phyloP scores from a whole-genome alignment of 2,329 filamentous ascomycete species.

The Diplodia mutila region DNA sequence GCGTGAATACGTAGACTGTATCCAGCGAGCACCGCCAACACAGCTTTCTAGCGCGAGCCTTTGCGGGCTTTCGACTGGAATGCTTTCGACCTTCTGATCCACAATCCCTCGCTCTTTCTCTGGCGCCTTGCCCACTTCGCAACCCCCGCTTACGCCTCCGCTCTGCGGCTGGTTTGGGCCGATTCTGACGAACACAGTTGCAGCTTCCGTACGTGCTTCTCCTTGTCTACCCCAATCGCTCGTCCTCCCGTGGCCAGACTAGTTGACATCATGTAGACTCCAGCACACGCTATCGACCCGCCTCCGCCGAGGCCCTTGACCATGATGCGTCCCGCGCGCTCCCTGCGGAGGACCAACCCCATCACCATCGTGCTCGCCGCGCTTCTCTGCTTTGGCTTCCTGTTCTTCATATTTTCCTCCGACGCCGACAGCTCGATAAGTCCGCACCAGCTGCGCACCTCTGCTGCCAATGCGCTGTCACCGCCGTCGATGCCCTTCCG shows the following conservation, averaged over 20 bases:
- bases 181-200: neutral
- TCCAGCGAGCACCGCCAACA: conserved; percentile 15
- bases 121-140: neutral
- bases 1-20: conserved; percentile 14
- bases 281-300: neutral
- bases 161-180: conserved; percentile 10
- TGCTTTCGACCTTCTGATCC: neutral
- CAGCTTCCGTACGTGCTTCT: conserved; percentile 13
- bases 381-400: conserved; percentile 67
- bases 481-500: conserved; percentile 75
- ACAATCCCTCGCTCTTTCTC: neutral
- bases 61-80: conserved; percentile 14
- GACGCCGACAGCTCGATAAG: conserved; percentile 53
- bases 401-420: conserved; percentile 60
- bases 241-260: no score
- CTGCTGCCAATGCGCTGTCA: conserved; percentile 71
- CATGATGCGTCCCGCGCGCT: conserved; percentile 63
- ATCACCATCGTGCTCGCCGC: conserved; percentile 73
- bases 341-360: conserved; percentile 77
- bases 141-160: neutral
- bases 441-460: conserved; percentile 56
- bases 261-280: conserved; percentile 1
- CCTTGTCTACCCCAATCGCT: neutral
- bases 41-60: conserved; percentile 11
- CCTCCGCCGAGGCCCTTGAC: neutral